A percentile compares a stretch with the other conserved stretches of the same genome.
Evolutionary conservation across 1,139 yeast species (phyloP).

Genomic region (Suhomyces coccinellae): DNA sequence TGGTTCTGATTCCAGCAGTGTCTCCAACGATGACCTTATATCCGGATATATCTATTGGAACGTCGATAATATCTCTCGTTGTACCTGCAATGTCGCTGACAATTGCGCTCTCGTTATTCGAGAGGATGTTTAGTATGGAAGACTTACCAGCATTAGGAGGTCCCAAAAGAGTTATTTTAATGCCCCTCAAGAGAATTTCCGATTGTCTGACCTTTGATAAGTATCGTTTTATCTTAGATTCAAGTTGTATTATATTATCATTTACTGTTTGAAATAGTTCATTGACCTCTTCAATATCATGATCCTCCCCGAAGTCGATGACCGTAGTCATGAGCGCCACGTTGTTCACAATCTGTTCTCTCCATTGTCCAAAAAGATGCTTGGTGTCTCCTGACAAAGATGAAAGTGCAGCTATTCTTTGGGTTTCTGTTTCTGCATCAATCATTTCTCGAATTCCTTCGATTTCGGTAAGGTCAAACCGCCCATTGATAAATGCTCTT

Average conservation of each 20-base stretch:
- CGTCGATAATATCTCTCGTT: constrained; percentile 84
- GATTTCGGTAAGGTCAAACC: constrained; percentile 72
- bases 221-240: constrained; percentile 48
- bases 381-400: constrained; percentile 73
- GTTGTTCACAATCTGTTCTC: constrained; percentile 60
- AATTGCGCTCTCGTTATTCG: constrained; percentile 82
- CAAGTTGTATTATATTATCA: constrained; percentile 39
- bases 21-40: constrained; percentile 83
- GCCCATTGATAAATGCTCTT: constrained; percentile 75
- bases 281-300: constrained; percentile 67
- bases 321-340: constrained; percentile 82
- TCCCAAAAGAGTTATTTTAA: constrained; percentile 73
- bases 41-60: constrained; percentile 80
- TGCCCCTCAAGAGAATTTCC: constrained; percentile 69
- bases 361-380: constrained; percentile 60
- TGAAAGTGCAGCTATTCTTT: constrained; percentile 70
- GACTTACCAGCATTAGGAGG: constrained; percentile 98
- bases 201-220: constrained; percentile 55
- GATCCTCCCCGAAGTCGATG: constrained; percentile 95
- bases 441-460: constrained; percentile 90
- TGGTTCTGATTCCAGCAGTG: constrained; percentile 86
- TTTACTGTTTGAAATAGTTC: constrained; percentile 53
- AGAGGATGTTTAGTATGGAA: constrained; percentile 70
- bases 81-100: constrained; percentile 95
- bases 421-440: constrained; percentile 92